A percentile compares a stretch with the other conserved stretches of the same genome.
phyloP scores from a whole-genome alignment of 345 rosid genomes.

The Citrus unshiu region DNA sequence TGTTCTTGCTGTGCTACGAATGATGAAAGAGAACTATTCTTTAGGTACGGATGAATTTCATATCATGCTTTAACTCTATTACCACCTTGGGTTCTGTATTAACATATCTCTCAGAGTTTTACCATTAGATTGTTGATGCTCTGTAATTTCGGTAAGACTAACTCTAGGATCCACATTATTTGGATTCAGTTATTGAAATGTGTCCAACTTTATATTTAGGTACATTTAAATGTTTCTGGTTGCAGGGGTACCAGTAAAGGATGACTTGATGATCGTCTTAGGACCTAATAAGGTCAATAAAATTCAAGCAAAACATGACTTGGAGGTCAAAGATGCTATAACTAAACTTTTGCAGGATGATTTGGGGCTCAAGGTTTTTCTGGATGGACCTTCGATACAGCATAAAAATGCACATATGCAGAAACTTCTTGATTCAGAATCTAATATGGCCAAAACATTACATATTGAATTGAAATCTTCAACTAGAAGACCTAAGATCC shows the following conservation, averaged over 20 bases:
- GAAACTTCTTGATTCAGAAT: slow-evolving; percentile 11
- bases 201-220: neutral
- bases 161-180: neutral
- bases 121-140: neutral
- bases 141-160: neutral
- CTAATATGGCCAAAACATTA: slow-evolving; percentile 18
- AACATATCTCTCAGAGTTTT: neutral
- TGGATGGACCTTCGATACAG: slow-evolving; percentile 27
- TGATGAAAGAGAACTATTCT: slow-evolving; percentile 79
- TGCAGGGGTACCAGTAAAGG: slow-evolving; percentile 63
- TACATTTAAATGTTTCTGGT: slow-evolving; percentile 11
- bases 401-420: neutral
- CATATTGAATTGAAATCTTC: slow-evolving; percentile 30
- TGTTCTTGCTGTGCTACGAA: slow-evolving; percentile 78
- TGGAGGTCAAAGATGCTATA: slow-evolving; percentile 50
- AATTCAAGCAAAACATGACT: slow-evolving; percentile 22
- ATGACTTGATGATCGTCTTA: slow-evolving; percentile 67
- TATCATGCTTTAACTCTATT: neutral
- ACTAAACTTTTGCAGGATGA: slow-evolving; percentile 56
- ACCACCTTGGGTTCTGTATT: no score
- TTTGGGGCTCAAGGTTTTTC: slow-evolving; percentile 62
- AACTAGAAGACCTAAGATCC: slow-evolving; percentile 61
- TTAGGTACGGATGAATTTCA: slow-evolving; percentile 36
- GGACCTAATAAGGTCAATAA: slow-evolving; percentile 38
- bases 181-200: no score